Percentiles rank a stretch among this genome's conserved stretches.
These are phyloP conservation scores for Hypoxylon trugodes DNA, from an alignment of 495 filamentous ascomycete genomes.

Conservation along the genomic window DNA sequence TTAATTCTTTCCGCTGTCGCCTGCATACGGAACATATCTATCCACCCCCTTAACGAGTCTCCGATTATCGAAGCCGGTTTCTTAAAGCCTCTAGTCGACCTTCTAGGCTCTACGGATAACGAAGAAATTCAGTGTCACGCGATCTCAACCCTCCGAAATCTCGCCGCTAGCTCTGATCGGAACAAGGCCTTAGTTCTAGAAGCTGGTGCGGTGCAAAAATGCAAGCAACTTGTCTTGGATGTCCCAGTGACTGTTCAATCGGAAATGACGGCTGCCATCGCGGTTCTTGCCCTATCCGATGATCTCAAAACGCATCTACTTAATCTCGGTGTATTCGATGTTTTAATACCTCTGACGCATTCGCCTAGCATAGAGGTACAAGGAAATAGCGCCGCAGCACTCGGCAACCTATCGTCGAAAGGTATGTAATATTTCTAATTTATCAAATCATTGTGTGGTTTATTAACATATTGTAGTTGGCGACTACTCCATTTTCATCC, in stretches of 20 bases:
- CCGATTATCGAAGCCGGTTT: constrained; percentile 99
- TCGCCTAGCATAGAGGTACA: constrained; percentile 97
- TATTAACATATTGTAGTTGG: constrained; percentile 69
- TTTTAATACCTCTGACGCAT: constrained; percentile 92
- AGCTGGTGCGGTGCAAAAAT: constrained; percentile 96
- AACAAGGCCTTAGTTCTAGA: constrained; percentile 97
- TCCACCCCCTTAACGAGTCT: constrained; percentile 98
- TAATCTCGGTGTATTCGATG: constrained; percentile 95
- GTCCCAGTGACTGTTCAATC: constrained; percentile 95
- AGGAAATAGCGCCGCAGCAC: constrained; percentile 94
- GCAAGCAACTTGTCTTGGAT: constrained; percentile 93
- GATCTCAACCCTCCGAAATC: constrained; percentile 94
- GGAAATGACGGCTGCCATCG: constrained; percentile 99
- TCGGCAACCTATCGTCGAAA: constrained; percentile 97
- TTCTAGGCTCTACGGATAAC: constrained; percentile 94
- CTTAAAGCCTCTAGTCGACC: constrained; percentile 88
- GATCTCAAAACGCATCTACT: constrained; percentile 92
- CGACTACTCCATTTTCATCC: constrained; percentile 94
- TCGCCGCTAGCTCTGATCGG: constrained; percentile 93
- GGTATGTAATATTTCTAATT: constrained; percentile 61
- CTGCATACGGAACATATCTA: constrained; percentile 98
- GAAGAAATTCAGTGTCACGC: constrained; percentile 99
- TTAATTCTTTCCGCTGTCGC: constrained; percentile 97
- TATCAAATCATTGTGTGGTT: not conserved
- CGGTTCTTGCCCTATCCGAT: constrained; percentile 94